A percentile compares a stretch with the other conserved stretches of the same genome.
These are phyloP conservation scores for Amaranthus palmeri DNA, from an alignment of 148 eudicot genomes.

Conservation along the genomic window DNA sequence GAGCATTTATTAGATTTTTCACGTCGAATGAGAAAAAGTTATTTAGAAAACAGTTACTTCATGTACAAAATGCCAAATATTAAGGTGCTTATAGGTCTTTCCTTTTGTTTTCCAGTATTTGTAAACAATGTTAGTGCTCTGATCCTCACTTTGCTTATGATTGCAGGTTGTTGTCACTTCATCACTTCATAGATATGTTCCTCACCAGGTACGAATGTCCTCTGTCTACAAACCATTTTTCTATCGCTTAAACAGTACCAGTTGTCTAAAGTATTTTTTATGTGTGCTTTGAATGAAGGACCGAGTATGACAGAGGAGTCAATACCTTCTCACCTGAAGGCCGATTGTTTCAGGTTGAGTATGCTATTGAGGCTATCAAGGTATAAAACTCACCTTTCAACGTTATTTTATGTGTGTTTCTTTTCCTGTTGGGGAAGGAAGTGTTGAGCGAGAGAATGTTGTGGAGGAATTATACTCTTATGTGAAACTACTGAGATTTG, in stretches of 20 bases:
- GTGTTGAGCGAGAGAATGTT: not conserved
- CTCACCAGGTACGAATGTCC: slow-evolving; percentile 37
- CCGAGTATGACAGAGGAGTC: slow-evolving; percentile 59
- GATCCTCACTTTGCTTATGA: not conserved
- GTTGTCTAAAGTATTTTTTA: not conserved
- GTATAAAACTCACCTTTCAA: slow-evolving; percentile 24
- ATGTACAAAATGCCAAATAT: not conserved
- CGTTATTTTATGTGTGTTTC: not conserved
- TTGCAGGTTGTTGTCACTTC: slow-evolving; percentile 11
- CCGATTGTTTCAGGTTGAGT: slow-evolving; percentile 48
- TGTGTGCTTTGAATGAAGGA: slow-evolving; percentile 28
- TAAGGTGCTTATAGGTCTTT: not conserved
- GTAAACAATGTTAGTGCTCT: not conserved
- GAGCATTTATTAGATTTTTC: too few relatives aligned
- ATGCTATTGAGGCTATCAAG: slow-evolving; percentile 82
- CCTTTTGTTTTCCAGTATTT: too few relatives aligned
- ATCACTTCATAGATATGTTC: slow-evolving; percentile 27
- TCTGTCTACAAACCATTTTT: slow-evolving; percentile 8
- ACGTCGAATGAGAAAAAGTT: too few relatives aligned
- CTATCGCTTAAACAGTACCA: not conserved
- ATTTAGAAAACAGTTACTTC: too few relatives aligned
- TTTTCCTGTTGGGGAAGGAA: not conserved
- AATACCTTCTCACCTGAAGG: slow-evolving; percentile 55
- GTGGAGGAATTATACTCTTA: not conserved
- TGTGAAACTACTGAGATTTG: not conserved